phyloP scores from a whole-genome alignment of 306 rosid genomes.

The Lablab purpureus region DNA sequence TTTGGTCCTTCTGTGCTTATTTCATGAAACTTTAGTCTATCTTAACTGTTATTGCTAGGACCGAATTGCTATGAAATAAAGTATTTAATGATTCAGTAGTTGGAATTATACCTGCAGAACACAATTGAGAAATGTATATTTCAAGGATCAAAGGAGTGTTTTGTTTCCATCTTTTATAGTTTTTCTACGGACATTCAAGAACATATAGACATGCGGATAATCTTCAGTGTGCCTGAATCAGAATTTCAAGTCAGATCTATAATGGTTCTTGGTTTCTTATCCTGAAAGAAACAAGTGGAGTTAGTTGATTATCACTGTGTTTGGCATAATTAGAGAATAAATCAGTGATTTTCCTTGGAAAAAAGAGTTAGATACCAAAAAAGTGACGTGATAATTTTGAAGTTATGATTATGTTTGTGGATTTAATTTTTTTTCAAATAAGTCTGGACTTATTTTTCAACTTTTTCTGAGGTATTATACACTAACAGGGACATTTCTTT shows the following conservation, averaged over 20 bases:
- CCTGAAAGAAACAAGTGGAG: background rate
- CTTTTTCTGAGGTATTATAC: conserved; percentile 10
- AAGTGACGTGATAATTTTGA: conserved; percentile 10
- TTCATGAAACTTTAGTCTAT: background rate
- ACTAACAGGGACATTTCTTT: conserved; percentile 2
- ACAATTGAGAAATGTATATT: conserved; percentile 12
- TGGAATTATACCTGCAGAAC: conserved; percentile 25
- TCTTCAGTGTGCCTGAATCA: conserved; percentile 10
- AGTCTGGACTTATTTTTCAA: conserved; percentile 5
- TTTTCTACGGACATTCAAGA: background rate
- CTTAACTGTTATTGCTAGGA: background rate
- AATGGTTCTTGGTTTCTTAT: background rate
- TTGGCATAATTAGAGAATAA: conserved; percentile 24
- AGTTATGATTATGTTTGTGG: conserved; percentile 4
- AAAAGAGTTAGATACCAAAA: background rate
- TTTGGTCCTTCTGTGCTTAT: conserved; percentile 14
- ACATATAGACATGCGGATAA: background rate
- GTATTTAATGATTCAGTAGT: background rate
- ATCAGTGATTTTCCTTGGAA: background rate
- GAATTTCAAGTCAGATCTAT: background rate
- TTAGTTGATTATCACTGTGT: background rate
- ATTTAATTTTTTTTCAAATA: background rate
- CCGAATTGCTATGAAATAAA: conserved; percentile 1
- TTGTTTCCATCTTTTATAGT: background rate
- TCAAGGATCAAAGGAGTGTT: conserved; percentile 24